Evolutionary conservation across 2,329 filamentous ascomycete species (phyloP).

Genomic region (Parascedosporium putredinis): DNA sequence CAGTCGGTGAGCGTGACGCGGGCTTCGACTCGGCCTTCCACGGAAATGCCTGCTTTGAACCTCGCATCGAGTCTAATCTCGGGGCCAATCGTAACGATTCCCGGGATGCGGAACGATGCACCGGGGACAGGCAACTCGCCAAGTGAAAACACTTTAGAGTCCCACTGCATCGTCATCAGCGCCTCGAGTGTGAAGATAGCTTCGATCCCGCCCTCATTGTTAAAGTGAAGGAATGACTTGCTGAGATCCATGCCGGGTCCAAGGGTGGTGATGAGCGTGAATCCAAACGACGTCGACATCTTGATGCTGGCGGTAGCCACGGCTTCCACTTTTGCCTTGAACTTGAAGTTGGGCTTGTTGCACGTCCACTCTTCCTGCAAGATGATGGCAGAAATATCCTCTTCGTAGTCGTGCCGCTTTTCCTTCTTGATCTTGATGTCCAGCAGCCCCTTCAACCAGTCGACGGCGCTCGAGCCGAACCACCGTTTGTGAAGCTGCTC

Average conservation of each 20-base stretch:
- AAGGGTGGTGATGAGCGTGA: conserved; percentile 5
- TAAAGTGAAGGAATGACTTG: conserved; percentile 3
- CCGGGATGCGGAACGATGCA: conserved; percentile 17
- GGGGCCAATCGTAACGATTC: conserved; percentile 19
- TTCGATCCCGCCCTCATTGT: not conserved
- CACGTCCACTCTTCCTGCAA: conserved; percentile 1
- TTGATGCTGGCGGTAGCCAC: not conserved
- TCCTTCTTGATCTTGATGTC: not conserved
- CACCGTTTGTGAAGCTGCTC: conserved; percentile 25
- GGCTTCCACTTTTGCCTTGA: not conserved
- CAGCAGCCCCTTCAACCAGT: conserved; percentile 18
- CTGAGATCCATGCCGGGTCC: not conserved
- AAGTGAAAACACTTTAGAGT: conserved; percentile 11
- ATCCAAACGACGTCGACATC: conserved; percentile 1
- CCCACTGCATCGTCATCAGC: conserved; percentile 12
- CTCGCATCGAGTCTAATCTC: conserved; percentile 10
- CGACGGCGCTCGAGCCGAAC: conserved; percentile 21
- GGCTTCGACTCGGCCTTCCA: conserved; percentile 14
- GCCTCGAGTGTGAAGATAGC: conserved; percentile 16
- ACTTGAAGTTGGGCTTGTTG: not conserved
- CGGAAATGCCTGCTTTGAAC: not conserved
- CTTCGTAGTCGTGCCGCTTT: not conserved
- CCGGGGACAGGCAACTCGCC: conserved; percentile 16
- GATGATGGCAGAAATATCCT: conserved; percentile 1
- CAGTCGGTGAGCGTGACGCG: conserved; percentile 13